Base-by-base conservation (phyloP, 148 eudicot genomes). In the Fagopyrum tataricum region DNA sequence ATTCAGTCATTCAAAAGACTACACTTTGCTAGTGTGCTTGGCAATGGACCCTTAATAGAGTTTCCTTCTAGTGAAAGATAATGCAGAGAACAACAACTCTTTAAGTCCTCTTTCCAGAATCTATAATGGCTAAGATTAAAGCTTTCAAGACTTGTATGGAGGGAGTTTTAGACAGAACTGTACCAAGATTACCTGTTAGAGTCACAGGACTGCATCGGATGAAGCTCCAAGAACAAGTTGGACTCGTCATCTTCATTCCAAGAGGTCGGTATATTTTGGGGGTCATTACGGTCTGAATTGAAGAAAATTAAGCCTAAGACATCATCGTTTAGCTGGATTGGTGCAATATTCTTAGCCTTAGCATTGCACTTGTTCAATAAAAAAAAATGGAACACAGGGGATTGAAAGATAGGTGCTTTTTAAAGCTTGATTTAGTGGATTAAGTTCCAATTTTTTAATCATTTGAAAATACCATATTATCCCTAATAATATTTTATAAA, bases 51-150 rank as follows among this genome's bases (percentile, higher is more conserved):
- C 40, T 90, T 84, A 3, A 95, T 73, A 0, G 73, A 80, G 75
- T 95, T 95, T 56, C 83, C 84, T 14, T 94, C 74, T 24, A 92
- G 72, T 6, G 94, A 92, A 39, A 95, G 87, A 58, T 72, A 86
- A 26, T 90, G 88, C 48, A 95, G 84, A 7, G 89, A 85, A 41
- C 78, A n/a, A n/a, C n/a, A n/a, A n/a, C n/a, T n/a, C n/a, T n/a
- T n/a, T n/a, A n/a, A n/a, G n/a, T n/a, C n/a, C n/a, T n/a, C n/a
- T n/a, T n/a, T n/a, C n/a, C n/a, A n/a, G n/a, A n/a, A n/a, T n/a
- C n/a, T n/a, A n/a, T n/a, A n/a, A n/a, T n/a, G n/a, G n/a, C n/a
- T n/a, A n/a, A n/a, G n/a, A n/a, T n/a, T n/a, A n/a, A n/a, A n/a
- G n/a, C n/a, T n/a, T n/a, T n/a, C n/a, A n/a, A n/a, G n/a, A n/a